Evolutionary conservation across 768 basidiomycete species (phyloP).

Genomic region (Serpula lacrymans): DNA sequence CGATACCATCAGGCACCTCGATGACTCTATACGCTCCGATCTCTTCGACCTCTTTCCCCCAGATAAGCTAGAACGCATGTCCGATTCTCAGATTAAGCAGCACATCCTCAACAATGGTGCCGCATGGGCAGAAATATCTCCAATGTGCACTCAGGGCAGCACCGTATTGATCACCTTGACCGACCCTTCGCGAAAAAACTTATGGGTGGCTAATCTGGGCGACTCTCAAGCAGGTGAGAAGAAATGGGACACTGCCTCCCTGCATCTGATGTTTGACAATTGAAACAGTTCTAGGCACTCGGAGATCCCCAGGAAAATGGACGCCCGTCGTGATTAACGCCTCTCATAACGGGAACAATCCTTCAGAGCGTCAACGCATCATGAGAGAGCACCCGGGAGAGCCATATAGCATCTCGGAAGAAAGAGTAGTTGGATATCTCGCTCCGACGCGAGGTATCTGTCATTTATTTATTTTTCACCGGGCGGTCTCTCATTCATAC

Average conservation of each 20-base stretch:
- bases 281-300: slow-evolving; percentile 22
- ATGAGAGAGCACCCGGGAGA: slow-evolving; percentile 29
- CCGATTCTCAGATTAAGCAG: slow-evolving; percentile 36
- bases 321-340: slow-evolving; percentile 19
- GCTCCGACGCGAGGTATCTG: slow-evolving; percentile 35
- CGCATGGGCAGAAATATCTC: slow-evolving; percentile 32
- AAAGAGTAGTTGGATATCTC: slow-evolving; percentile 35
- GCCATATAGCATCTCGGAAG: slow-evolving; percentile 22
- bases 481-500: slow-evolving; percentile 10
- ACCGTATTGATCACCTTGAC: slow-evolving; percentile 30
- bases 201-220: slow-evolving; percentile 33
- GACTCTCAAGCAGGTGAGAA: slow-evolving; percentile 32
- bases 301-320: slow-evolving; percentile 17
- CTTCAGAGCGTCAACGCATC: slow-evolving; percentile 23
- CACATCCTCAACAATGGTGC: slow-evolving; percentile 34
- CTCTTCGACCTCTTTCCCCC: slow-evolving; percentile 43
- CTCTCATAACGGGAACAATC: slow-evolving; percentile 29
- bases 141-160: slow-evolving; percentile 30
- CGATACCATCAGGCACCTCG: slow-evolving; percentile 36
- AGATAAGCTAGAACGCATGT: slow-evolving; percentile 31
- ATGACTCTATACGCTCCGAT: slow-evolving; percentile 40
- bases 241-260: too few species aligned
- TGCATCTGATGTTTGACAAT: too few species aligned
- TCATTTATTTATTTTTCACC: slow-evolving; percentile 2
- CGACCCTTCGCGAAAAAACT: slow-evolving; percentile 22